Evolutionary conservation across 768 basidiomycete species (phyloP), one percentile per base, ranked within the genome.

Genomic region (Hygrophorus pudorinus): DNA sequence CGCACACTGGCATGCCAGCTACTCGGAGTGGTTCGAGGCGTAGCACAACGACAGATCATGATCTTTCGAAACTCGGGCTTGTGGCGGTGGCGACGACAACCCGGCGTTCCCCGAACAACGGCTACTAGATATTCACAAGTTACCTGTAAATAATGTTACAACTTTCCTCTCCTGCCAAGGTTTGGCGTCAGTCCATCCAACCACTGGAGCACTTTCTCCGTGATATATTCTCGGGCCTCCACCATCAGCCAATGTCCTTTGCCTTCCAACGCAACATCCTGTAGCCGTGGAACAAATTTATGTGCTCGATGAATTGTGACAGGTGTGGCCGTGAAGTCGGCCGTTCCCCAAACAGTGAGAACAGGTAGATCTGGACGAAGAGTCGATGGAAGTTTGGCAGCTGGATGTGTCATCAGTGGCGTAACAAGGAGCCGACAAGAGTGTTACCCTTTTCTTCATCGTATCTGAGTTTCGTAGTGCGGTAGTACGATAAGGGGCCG

Each of bases 401-500:
- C 76, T 77, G 45, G 21, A 48, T n/a, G 32, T 45, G 13, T 46
- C 8, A 49, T 13, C 43, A 21, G 29, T 40, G 24, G 39, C 35
- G 29, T 38, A 10, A 44, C 36, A 13, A 47, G 49, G 36, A 12
- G 13, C 24, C 4, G 42, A 13, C 37, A 27, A 43, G 17, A 16
- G 17, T 18, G 20, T 11, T 52, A 73, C 70, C 66, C 36, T 56
- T 46, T 55, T 87, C 82, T 59, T 89, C 86, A 13, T 85, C 75
- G 55, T 72, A 74, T n/a, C 82, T 73, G 47, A 66, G 47, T 47
- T 68, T 67, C 10, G 65, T 58, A 1, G 81, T 85, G 27, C 84
- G 74, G 50, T 87, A 88, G 56, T 85, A 89, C 46, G 81, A 83
- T n/a, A 86, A 59, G 2, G 85, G 82, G 2, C 82, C 84, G 14